A percentile compares a stretch with the other conserved stretches of the same genome.
These are phyloP conservation scores for Kalanchoe fedtschenkoi DNA, from an alignment of 164 flowering plant species.

Conservation along the genomic window DNA sequence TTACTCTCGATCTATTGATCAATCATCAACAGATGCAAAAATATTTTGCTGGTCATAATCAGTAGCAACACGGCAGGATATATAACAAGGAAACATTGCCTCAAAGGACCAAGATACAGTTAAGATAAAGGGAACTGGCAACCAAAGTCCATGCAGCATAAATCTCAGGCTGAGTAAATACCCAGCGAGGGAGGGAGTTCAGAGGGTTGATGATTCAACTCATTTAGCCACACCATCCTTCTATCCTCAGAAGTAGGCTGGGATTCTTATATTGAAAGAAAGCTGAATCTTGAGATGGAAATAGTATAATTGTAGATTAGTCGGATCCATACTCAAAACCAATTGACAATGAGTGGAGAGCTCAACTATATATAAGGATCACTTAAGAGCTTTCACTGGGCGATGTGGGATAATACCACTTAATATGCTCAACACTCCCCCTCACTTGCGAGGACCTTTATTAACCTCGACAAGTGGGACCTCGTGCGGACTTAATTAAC, in stretches of 20 bases:
- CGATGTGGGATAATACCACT: too few species aligned
- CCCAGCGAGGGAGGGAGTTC: background rate
- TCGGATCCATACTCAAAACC: too few species aligned
- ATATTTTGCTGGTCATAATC: background rate
- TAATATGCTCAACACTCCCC: too few species aligned
- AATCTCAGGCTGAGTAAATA: background rate
- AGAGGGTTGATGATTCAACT: background rate
- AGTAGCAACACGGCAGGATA: too few species aligned
- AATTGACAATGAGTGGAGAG: too few species aligned
- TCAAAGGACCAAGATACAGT: background rate
- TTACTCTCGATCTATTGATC: slow-evolving; percentile 73
- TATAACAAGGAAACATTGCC: too few species aligned
- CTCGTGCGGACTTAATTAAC: too few species aligned
- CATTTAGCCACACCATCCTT: background rate
- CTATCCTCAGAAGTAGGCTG: background rate
- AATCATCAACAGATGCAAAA: background rate
- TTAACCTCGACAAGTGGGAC: too few species aligned
- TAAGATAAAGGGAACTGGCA: background rate
- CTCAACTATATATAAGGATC: too few species aligned
- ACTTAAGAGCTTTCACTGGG: too few species aligned
- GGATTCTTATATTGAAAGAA: background rate
- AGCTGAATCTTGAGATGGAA: background rate
- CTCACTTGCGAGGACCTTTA: too few species aligned
- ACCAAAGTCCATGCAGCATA: background rate
- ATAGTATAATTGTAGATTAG: background rate